Conservation (phyloP, 2,329 filamentous ascomycete species). For the Cryphonectria naterciae region DNA sequence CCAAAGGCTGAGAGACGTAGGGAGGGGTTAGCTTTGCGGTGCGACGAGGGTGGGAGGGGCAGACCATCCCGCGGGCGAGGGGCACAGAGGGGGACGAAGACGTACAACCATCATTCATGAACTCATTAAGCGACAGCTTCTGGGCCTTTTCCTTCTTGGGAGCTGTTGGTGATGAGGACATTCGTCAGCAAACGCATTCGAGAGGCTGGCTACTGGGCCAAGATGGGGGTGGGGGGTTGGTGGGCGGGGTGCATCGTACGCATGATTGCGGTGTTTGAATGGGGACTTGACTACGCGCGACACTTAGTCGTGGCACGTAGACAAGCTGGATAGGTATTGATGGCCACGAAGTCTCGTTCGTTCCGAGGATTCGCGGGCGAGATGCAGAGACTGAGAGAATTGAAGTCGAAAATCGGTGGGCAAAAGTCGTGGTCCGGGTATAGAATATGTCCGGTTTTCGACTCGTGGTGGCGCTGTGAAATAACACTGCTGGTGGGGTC, state of each 20-base stretch:
- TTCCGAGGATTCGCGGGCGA: background rate
- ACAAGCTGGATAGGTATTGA: constrained; percentile 15
- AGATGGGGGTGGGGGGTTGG: background rate
- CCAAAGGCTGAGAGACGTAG: constrained; percentile 47
- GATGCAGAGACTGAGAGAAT: background rate
- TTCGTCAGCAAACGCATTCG: constrained; percentile 47
- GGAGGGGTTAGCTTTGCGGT: constrained; percentile 34
- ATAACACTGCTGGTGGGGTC: constrained; percentile 15
- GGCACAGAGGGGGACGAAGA: constrained; percentile 36
- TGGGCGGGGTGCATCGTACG: constrained; percentile 43
- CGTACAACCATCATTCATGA: constrained; percentile 90
- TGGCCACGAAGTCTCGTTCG: constrained; percentile 8
- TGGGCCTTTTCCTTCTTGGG: constrained; percentile 91
- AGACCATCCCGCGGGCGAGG: background rate
- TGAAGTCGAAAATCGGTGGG: constrained; percentile 9
- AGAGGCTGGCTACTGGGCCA: constrained; percentile 25
- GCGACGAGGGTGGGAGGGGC: constrained; percentile 35
- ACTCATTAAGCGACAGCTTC: constrained; percentile 98
- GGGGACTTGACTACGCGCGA: constrained; percentile 50
- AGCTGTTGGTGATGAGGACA: constrained; percentile 57
- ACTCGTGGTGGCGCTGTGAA: constrained; percentile 2
- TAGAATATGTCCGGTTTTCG: constrained; percentile 5
- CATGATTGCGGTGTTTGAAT: constrained; percentile 59
- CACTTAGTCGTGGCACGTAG: constrained; percentile 36
- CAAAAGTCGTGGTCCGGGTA: background rate